Conservation (phyloP, 1,139 yeast genomes). For the Lodderomyces elongisporus region DNA sequence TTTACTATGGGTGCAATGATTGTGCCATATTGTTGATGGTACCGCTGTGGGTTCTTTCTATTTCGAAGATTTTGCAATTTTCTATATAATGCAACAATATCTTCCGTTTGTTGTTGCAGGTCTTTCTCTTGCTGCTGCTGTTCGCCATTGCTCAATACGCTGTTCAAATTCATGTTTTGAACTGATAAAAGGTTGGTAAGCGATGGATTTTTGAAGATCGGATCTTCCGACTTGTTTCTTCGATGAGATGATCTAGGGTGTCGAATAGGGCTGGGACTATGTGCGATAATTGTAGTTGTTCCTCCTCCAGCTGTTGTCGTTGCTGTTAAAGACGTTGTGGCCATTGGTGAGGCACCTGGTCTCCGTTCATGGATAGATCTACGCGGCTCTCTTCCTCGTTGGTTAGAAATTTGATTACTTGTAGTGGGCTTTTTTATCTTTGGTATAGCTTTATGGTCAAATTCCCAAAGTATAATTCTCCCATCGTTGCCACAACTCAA, state of each 20-base stretch:
- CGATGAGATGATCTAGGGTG: constrained; percentile 1
- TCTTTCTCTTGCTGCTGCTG: neutral
- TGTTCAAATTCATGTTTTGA: constrained; percentile 12
- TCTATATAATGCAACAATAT: constrained; percentile 30
- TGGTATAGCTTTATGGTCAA: constrained; percentile 58
- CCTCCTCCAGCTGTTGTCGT: constrained; percentile 11
- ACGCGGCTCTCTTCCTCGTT: constrained; percentile 7
- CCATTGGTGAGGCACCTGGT: constrained; percentile 5
- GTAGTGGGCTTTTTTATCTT: constrained; percentile 28
- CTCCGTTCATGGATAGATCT: constrained; percentile 11
- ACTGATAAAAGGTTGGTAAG: constrained; percentile 8
- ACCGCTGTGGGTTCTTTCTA: constrained; percentile 23
- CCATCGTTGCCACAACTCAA: constrained; percentile 74
- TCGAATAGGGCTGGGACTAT: constrained; percentile 12
- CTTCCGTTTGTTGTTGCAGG: constrained; percentile 14
- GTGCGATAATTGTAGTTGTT: constrained; percentile 5
- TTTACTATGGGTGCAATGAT: constrained; percentile 37
- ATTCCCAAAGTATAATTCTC: constrained; percentile 64
- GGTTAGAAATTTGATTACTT: constrained; percentile 4
- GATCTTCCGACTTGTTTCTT: constrained; percentile 8
- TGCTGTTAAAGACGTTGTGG: neutral
- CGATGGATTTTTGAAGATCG: constrained; percentile 7
- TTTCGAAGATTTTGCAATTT: constrained; percentile 33
- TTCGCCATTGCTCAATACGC: constrained; percentile 7
- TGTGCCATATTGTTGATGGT: constrained; percentile 14